These are phyloP conservation scores for Mycena chlorophos DNA, from an alignment of 768 basidiomycete genomes.

Conservation along the genomic window DNA sequence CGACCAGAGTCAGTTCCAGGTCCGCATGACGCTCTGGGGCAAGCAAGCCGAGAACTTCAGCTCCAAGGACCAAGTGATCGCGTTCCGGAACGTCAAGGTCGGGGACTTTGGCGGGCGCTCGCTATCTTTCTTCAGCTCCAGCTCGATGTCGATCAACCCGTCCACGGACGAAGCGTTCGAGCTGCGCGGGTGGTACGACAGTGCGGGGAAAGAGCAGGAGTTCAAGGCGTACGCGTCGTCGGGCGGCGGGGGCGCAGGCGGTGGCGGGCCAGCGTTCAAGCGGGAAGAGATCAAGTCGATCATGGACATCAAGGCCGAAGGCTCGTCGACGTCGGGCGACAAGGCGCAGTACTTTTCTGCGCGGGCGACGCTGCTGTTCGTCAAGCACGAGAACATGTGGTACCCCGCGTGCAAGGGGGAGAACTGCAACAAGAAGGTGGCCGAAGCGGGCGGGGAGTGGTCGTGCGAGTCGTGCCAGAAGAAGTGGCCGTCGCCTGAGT, in stretches of 20 bases:
- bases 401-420: constrained; percentile 87
- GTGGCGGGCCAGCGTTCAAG: constrained; percentile 53
- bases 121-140: constrained; percentile 80
- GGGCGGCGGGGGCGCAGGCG: constrained; percentile 42
- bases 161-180: constrained; percentile 87
- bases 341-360: constrained; percentile 83
- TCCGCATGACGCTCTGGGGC: constrained; percentile 93
- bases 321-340: constrained; percentile 72
- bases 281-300: constrained; percentile 73
- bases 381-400: constrained; percentile 76
- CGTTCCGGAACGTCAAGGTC: constrained; percentile 92
- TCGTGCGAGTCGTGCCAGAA: constrained; percentile 91
- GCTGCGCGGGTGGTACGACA: constrained; percentile 92
- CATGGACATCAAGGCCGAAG: constrained; percentile 73
- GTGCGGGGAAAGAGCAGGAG: constrained; percentile 54
- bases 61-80: constrained; percentile 68
- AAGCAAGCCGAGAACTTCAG: constrained; percentile 85
- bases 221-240: constrained; percentile 69
- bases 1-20: constrained; percentile 75
- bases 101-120: constrained; percentile 89
- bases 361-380: constrained; percentile 83
- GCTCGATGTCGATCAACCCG: constrained; percentile 82
- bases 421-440: constrained; percentile 89
- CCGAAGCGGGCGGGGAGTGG: constrained; percentile 70
- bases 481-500: constrained; percentile 66